phyloP scores from a whole-genome alignment of 1,284 basidiomycete species.

The Exsudoporus floridanus region DNA sequence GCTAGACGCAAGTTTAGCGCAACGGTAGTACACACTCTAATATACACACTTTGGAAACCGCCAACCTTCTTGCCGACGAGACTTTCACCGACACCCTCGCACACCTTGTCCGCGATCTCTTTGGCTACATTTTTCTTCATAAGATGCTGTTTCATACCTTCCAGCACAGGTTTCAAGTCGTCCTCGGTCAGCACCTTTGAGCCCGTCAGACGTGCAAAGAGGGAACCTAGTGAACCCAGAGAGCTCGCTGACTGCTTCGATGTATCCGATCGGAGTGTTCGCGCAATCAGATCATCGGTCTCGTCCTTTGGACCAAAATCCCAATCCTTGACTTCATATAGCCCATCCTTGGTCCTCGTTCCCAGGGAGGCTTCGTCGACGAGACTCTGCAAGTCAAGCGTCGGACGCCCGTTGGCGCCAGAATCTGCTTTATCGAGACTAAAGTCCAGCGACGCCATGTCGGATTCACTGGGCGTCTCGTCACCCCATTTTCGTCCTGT shows the following conservation, averaged over 20 bases:
- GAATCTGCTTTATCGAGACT: constrained; percentile 52
- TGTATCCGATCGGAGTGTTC: constrained; percentile 48
- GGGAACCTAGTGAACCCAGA: constrained; percentile 63
- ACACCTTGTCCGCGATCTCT: constrained; percentile 93
- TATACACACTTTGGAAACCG: constrained; percentile 76
- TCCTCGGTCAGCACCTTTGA: constrained; percentile 80
- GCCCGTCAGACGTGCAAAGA: constrained; percentile 85
- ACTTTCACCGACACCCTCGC: constrained; percentile 87
- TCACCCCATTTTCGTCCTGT: constrained; percentile 91
- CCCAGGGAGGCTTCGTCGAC: constrained; percentile 83
- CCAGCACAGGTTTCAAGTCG: constrained; percentile 86
- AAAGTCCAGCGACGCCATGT: constrained; percentile 91
- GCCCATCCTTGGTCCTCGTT: constrained; percentile 74
- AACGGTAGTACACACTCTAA: background rate
- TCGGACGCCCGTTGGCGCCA: constrained; percentile 35
- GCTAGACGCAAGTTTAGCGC: constrained; percentile 43
- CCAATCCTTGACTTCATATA: constrained; percentile 96
- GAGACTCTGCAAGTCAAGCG: constrained; percentile 58
- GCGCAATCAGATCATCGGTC: constrained; percentile 58
- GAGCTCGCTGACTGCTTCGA: constrained; percentile 44
- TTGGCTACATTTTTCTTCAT: constrained; percentile 99
- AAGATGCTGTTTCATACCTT: constrained; percentile 94
- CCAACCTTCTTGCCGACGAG: constrained; percentile 90
- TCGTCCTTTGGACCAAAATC: constrained; percentile 55
- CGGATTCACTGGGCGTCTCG: constrained; percentile 70